Evolutionary conservation across 805 yeast genomes (phyloP).

Genomic region (Yarrowia divulgata): DNA sequence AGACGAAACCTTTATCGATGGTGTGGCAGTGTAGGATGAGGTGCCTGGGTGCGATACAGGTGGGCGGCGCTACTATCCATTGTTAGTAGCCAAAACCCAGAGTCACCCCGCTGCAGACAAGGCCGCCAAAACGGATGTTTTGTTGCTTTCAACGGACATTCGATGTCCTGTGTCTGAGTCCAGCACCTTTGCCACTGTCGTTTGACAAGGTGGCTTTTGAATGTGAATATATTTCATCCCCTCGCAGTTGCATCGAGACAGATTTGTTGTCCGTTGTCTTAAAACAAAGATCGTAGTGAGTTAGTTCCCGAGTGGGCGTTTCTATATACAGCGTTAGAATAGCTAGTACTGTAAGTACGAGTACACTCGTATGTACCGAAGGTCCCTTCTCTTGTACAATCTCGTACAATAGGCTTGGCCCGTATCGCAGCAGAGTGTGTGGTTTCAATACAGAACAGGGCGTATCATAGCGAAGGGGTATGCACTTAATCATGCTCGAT

Average conservation of each 20-base stretch:
- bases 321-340: no score
- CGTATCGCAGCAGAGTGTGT: background rate
- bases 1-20: conserved; percentile 5
- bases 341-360: no score
- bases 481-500: background rate
- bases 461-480: background rate
- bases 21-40: conserved; percentile 33
- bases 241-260: background rate
- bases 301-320: background rate
- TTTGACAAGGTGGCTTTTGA: conserved; percentile 3
- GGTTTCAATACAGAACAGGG: background rate
- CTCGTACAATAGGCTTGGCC: background rate
- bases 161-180: background rate
- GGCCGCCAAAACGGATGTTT: background rate
- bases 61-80: conserved; percentile 29
- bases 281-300: background rate
- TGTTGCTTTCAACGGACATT: background rate
- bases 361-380: no score
- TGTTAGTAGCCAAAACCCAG: conserved; percentile 1
- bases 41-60: background rate
- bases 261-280: conserved; percentile 5
- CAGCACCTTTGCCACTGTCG: background rate
- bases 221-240: conserved; percentile 22
- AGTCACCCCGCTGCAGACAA: background rate
- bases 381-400: no score